Evolutionary conservation across 495 filamentous ascomycete genomes (phyloP), one percentile per base, ranked within the genome.

Genomic region (Pseudotulostoma volvatum): DNA sequence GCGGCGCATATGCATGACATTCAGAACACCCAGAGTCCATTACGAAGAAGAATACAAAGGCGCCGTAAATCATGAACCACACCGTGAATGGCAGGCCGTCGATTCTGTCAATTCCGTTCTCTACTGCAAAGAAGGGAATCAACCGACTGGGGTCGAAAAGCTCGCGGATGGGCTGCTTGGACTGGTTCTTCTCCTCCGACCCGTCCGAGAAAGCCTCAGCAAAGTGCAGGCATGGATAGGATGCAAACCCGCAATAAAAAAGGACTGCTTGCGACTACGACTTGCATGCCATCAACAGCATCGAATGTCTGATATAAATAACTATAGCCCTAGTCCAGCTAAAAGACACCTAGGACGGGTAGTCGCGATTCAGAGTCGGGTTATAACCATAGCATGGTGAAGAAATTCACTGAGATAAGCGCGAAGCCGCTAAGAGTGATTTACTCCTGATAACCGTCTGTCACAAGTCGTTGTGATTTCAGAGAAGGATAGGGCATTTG

Each of bases 261-360:
- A 18, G 18, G 31, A 34, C n/a, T 23, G 36, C 15, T 15, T 34
- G n/a, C 31, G 28, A 33, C 67, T 79, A 37, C 72, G 82, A 90
- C 90, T 55, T 97, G 90, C 25, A 83, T 73, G 32, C 90, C 90
- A 63, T 97, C 90, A 37, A 94, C 83, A 3, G 88, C 90, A 61
- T 97, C 90, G 57, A 96, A 95, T 1, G 90, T 97, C 68, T 97
- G 90, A 53, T 97, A 97, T 23, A n/a, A n/a, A n/a, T n/a, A 97
- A 59, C 55, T 95, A 94, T 46, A 97, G 59, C 1, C 90, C 90
- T 34, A 80, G 92, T 76, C 77, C 84, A 97, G 44, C 75, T 79
- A 37, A 76, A 79, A 67, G 96, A 97, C 11, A 97, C 90, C 90
- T 88, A 96, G 0, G 68, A 44, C 4, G 90, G 90, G 55, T 87